A percentile compares a stretch with the other conserved stretches of the same genome.
Evolutionary conservation across 768 basidiomycete genomes (phyloP).

Genomic region (Scleroderma citrinum): DNA sequence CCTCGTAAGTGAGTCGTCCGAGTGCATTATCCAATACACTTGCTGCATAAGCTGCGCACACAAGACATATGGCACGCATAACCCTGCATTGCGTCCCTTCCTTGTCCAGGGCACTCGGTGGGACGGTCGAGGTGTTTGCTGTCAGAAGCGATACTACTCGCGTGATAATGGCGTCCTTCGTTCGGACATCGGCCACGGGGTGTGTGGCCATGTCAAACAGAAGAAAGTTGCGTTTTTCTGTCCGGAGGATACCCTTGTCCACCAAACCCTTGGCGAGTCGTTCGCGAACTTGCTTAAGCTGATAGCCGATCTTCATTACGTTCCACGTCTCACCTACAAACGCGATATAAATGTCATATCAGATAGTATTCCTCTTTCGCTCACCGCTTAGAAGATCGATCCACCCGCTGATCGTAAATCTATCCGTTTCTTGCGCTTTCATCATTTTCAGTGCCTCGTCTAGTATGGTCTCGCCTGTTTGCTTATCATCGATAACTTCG

Average conservation of each 20-base stretch:
- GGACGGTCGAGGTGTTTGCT: conserved; percentile 74
- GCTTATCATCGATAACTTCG: conserved; percentile 86
- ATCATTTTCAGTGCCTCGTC: conserved; percentile 97
- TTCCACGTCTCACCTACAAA: conserved; percentile 95
- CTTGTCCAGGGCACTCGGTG: conserved; percentile 64
- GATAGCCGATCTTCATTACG: conserved; percentile 99
- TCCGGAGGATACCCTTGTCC: conserved; percentile 98
- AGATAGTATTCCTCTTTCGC: neutral
- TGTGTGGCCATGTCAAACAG: conserved; percentile 99
- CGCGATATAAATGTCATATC: neutral
- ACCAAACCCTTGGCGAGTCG: conserved; percentile 95
- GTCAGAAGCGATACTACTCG: conserved; percentile 78
- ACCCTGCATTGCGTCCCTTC: conserved; percentile 78
- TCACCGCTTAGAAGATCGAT: conserved; percentile 89
- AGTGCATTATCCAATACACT: conserved; percentile 95
- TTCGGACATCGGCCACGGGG: conserved; percentile 88
- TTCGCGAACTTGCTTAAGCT: conserved; percentile 97
- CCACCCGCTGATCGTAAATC: conserved; percentile 80
- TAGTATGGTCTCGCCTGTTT: conserved; percentile 93
- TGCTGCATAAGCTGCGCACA: conserved; percentile 89
- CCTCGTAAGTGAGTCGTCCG: conserved; percentile 82
- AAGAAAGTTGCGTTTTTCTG: conserved; percentile 97
- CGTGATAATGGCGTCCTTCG: conserved; percentile 78
- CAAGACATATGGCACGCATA: conserved; percentile 76
- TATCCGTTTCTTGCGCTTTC: conserved; percentile 57